These are phyloP conservation scores for Allium cepa DNA, from an alignment of 106 monocot genomes.

Conservation along the genomic window DNA sequence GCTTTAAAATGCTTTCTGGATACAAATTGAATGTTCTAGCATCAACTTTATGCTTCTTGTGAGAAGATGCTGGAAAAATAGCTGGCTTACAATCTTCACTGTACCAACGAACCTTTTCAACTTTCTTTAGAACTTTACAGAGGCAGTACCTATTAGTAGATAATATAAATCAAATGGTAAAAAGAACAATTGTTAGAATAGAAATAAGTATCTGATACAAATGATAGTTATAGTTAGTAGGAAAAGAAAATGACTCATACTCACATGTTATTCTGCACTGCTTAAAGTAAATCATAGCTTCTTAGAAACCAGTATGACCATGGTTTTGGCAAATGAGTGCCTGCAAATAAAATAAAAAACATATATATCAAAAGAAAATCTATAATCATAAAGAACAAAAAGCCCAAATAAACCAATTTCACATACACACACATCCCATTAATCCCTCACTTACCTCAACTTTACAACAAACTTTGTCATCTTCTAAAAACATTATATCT, in stretches of 20 bases:
- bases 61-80: background rate
- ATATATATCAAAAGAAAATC: no score
- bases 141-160: constrained; percentile 27
- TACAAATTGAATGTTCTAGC: no score
- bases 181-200: background rate
- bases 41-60: background rate
- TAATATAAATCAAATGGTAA: background rate
- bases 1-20: background rate
- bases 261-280: constrained; percentile 17
- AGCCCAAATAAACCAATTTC: no score
- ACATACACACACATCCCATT: no score
- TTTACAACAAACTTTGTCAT: no score
- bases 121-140: background rate
- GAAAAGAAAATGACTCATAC: constrained; percentile 16
- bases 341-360: constrained; percentile 13
- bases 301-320: constrained; percentile 19
- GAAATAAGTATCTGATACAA: background rate
- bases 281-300: constrained; percentile 22
- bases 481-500: no score
- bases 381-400: no score
- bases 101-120: constrained; percentile 11
- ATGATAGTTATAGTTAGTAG: background rate
- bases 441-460: no score
- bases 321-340: constrained; percentile 24
- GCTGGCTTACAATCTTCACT: constrained; percentile 17